Evolutionary conservation across 345 rosid species (phyloP).

Genomic region (Euphorbia lathyris): DNA sequence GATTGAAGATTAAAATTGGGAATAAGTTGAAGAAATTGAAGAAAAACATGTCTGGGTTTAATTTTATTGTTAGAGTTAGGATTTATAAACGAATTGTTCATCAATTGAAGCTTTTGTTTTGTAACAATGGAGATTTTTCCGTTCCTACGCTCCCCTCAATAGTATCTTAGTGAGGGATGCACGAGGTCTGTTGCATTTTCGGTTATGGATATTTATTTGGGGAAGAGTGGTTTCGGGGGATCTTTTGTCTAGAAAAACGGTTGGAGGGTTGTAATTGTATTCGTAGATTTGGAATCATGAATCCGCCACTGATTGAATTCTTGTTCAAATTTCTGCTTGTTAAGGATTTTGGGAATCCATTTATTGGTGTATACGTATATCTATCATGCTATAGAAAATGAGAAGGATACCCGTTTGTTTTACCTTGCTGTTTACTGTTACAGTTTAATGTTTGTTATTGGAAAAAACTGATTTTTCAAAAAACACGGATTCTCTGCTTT

Average conservation of each 20-base stretch:
- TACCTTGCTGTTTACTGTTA: too few relatives aligned
- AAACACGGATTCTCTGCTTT: too few relatives aligned
- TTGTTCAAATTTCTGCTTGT: background rate
- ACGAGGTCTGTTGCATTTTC: too few relatives aligned
- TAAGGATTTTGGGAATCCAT: conserved; percentile 3
- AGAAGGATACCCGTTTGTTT: too few relatives aligned
- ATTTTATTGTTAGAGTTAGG: conserved; percentile 28
- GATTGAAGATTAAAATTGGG: conserved; percentile 60
- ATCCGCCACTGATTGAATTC: background rate
- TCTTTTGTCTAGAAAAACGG: background rate
- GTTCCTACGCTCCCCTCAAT: conserved; percentile 36
- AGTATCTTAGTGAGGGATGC: background rate
- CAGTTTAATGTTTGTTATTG: too few relatives aligned
- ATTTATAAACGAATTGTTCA: conserved; percentile 24
- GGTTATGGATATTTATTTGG: too few relatives aligned
- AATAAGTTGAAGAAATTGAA: conserved; percentile 53
- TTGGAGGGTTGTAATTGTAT: too few relatives aligned
- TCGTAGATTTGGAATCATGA: background rate
- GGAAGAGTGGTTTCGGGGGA: too few relatives aligned
- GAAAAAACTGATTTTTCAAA: too few relatives aligned
- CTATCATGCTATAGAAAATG: too few relatives aligned
- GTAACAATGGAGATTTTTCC: conserved; percentile 23
- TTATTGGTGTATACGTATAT: background rate
- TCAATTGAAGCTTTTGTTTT: conserved; percentile 42
- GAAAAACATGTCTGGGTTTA: conserved; percentile 36